Evolutionary conservation across 164 flowering plant genomes (phyloP), one percentile per base, ranked within the genome.

Genomic region (Houttuynia cordata): DNA sequence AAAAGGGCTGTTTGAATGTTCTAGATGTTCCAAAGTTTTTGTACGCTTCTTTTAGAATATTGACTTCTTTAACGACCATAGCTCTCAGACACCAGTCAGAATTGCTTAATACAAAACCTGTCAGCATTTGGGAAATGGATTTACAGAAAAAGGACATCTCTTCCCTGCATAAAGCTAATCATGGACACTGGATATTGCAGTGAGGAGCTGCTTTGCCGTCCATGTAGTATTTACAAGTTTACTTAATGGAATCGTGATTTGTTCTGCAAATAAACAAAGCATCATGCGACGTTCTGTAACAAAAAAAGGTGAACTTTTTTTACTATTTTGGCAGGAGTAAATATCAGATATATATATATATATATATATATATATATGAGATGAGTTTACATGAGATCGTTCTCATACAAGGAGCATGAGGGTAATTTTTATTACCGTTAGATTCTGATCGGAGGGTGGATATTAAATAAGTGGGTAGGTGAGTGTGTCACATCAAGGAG

Each of bases 261-360:
- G 85, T 47, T 79, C 74, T 42, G 76, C 81, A 34, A 80, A 78
- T 37, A 71, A 59, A 76, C 66, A 71, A 62, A 84, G 57, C 40
- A 81, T 57, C 20, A 70, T 68, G 77, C 81, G 76, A 67, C 90
- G 83, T 68, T 87, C 90, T 84, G 73, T 60, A 75, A 50, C 49
- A 30, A 21, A 24, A 45, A 55, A 3, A 17, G 49, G 17, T 45
- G 17, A 45, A 3, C n/a, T n/a, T 45, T 45, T 45, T 45, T 17
- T 12, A 14, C 17, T 45, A 12, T 17, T 45, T 45, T 17, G 17
- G 15, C 15, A 1, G 3, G 1, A 9, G n/a, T 19, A 49, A 19
- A 49, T 19, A 2, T 19, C n/a, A 19, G 1, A 49, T 14, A 1
- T 49, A 49, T 30, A 30, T 30, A n/a, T n/a, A n/a, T n/a, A n/a